phyloP scores from a whole-genome alignment of 345 rosid species.

The Boechera divaricarpa region DNA sequence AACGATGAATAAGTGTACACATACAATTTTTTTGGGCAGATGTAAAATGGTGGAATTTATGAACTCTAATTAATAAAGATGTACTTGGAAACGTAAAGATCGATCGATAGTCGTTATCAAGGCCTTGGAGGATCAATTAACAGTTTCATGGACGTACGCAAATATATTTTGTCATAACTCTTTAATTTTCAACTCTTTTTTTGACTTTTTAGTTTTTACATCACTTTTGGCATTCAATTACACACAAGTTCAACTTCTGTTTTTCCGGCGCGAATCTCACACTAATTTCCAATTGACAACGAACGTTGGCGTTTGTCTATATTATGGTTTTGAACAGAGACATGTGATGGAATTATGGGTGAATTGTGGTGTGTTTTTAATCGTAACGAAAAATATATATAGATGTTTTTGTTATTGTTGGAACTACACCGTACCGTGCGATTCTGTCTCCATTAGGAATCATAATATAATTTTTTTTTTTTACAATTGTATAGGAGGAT shows the following conservation, averaged over 20 bases:
- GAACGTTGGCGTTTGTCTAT: neutral
- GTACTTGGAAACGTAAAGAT: constrained; percentile 28
- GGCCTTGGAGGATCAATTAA: constrained; percentile 13
- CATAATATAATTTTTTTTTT: too few relatives aligned
- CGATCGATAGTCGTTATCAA: constrained; percentile 19
- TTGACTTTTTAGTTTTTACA: constrained; percentile 12
- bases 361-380: too few relatives aligned
- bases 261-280: constrained; percentile 24
- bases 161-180: constrained; percentile 19
- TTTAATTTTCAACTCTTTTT: constrained; percentile 14
- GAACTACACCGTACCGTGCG: too few relatives aligned
- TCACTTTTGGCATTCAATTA: constrained; percentile 27
- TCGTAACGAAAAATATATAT: too few relatives aligned
- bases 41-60: neutral
- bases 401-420: too few relatives aligned
- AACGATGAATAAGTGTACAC: neutral
- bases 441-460: too few relatives aligned
- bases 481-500: neutral
- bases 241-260: constrained; percentile 1
- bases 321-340: too few relatives aligned
- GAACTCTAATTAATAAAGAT: neutral
- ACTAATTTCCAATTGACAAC: neutral
- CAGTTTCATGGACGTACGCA: constrained; percentile 34
- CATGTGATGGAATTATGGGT: too few relatives aligned
- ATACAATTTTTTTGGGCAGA: neutral